Percentiles rank a stretch among this genome's conserved stretches.
phyloP scores from a whole-genome alignment of 2,329 filamentous ascomycete species.

The Colletotrichum magnum region DNA sequence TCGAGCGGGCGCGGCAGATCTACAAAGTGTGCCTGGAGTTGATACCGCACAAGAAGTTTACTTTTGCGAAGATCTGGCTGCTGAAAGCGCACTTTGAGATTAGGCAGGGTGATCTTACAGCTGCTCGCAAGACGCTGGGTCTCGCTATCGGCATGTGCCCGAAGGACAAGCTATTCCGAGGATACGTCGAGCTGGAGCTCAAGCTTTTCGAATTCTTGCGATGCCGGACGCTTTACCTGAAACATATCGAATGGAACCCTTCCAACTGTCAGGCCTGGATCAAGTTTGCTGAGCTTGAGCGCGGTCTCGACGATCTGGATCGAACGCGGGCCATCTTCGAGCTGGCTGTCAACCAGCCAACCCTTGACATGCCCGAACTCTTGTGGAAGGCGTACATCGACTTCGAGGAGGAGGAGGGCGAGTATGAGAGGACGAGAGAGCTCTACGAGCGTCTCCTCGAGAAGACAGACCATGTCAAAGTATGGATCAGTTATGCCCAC shows the following conservation, averaged over 20 bases:
- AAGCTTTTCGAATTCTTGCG: slow-evolving; percentile 95
- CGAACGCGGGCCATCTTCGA: slow-evolving; percentile 93
- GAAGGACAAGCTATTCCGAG: slow-evolving; percentile 94
- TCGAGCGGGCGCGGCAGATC: slow-evolving; percentile 85
- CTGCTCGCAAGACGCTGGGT: slow-evolving; percentile 90
- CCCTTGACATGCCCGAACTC: slow-evolving; percentile 96
- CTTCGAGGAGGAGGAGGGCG: slow-evolving; percentile 95
- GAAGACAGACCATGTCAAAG: slow-evolving; percentile 99
- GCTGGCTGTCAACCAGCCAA: slow-evolving; percentile 84
- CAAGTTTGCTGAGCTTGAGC: slow-evolving; percentile 93
- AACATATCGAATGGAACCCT: slow-evolving; percentile 93
- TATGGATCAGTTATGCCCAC: slow-evolving; percentile 99
- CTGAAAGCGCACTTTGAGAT: slow-evolving; percentile 95
- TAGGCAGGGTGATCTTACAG: slow-evolving; percentile 83
- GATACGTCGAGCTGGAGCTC: slow-evolving; percentile 93
- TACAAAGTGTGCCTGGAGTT: slow-evolving; percentile 90
- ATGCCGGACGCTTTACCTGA: slow-evolving; percentile 92
- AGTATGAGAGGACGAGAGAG: slow-evolving; percentile 84
- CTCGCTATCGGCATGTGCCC: slow-evolving; percentile 94
- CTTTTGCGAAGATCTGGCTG: slow-evolving; percentile 97
- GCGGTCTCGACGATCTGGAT: slow-evolving; percentile 90
- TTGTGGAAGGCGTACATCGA: slow-evolving; percentile 99
- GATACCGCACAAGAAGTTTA: slow-evolving; percentile 96
- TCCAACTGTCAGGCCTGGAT: slow-evolving; percentile 96
- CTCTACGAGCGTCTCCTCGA: slow-evolving; percentile 92